Conservation (phyloP, 257 asterid species). For the Solanum gracilifrons region DNA sequence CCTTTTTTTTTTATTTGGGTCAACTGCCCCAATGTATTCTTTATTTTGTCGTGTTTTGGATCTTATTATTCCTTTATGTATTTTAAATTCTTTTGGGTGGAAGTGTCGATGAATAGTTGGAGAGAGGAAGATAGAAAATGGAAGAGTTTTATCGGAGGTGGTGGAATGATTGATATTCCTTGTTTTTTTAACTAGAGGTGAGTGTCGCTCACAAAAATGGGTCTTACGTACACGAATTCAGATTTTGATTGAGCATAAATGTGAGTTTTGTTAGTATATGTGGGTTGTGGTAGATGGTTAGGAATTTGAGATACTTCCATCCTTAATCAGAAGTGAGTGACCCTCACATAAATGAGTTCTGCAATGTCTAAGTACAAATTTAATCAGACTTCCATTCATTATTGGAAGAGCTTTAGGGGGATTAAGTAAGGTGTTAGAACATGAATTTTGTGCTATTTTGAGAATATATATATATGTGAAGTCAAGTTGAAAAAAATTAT, state of each 20-base stretch:
- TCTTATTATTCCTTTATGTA: background rate
- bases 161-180: accelerated
- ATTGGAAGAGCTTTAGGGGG: background rate
- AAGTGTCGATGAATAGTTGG: background rate
- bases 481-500: background rate
- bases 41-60: background rate
- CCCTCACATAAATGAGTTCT: too few relatives aligned
- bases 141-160: accelerated
- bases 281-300: background rate
- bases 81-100: background rate
- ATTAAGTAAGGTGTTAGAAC: background rate
- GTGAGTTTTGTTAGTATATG: too few relatives aligned
- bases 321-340: too few relatives aligned
- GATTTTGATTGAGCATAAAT: too few relatives aligned
- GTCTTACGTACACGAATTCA: too few relatives aligned
- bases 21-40: background rate
- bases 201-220: background rate
- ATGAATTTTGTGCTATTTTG: background rate
- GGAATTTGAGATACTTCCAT: too few relatives aligned
- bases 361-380: too few relatives aligned
- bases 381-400: too few relatives aligned
- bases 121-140: background rate
- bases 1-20: background rate
- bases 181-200: accelerated
- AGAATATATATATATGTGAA: background rate